Percentiles rank a stretch among this genome's conserved stretches.
phyloP scores from a whole-genome alignment of 768 basidiomycete genomes.

The Leccinellum luteum region DNA sequence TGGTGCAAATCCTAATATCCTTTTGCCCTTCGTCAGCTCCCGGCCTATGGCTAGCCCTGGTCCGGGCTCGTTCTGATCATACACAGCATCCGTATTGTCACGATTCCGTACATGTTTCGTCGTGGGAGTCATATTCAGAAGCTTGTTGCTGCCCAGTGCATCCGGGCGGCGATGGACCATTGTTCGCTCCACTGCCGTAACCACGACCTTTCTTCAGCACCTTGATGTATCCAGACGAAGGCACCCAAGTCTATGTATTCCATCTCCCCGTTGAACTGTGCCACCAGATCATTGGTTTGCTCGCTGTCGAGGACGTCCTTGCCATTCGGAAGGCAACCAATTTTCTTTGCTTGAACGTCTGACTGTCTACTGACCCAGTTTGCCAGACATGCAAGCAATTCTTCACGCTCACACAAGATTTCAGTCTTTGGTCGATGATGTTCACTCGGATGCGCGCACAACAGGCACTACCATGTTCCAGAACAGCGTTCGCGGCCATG shows the following conservation, averaged over 20 bases:
- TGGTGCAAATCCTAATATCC: neutral
- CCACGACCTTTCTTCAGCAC: neutral
- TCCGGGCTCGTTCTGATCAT: too few relatives aligned
- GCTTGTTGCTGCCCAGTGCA: too few relatives aligned
- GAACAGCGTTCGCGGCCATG: constrained; percentile 13
- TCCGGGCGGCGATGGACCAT: neutral
- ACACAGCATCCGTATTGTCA: too few relatives aligned
- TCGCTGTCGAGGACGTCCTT: constrained; percentile 17
- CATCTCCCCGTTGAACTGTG: constrained; percentile 20
- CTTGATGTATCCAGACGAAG: neutral
- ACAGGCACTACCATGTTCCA: constrained; percentile 16
- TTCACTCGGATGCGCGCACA: constrained; percentile 7
- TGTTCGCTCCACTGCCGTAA: neutral
- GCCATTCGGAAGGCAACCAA: constrained; percentile 14
- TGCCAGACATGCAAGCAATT: constrained; percentile 26
- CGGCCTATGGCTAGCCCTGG: too few relatives aligned
- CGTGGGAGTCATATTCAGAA: too few relatives aligned
- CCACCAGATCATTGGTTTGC: constrained; percentile 10
- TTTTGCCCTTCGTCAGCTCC: neutral
- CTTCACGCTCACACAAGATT: constrained; percentile 14
- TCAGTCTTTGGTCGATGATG: constrained; percentile 19
- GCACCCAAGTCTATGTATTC: neutral
- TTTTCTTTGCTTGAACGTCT: neutral
- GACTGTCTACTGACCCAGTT: neutral
- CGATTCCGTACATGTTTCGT: too few relatives aligned